Conservation (phyloP, 2,329 filamentous ascomycete genomes). For the Cordyceps javanica region DNA sequence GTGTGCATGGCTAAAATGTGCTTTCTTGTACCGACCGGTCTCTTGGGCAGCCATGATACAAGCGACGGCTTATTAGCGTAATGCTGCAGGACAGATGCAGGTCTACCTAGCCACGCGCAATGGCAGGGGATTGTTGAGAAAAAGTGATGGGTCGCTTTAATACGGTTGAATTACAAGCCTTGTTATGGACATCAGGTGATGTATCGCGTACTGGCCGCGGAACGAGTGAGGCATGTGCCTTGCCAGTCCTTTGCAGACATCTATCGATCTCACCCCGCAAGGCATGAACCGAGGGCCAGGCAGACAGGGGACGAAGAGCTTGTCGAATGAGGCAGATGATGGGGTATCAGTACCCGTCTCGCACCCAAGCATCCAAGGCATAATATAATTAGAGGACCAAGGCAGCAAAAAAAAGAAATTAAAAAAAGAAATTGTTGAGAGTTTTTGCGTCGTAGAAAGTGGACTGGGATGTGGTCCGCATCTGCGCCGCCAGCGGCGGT, state of each 20-base stretch:
- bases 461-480: neutral
- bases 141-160: neutral
- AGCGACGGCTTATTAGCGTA: too few species aligned
- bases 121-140: too few species aligned
- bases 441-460: too few species aligned
- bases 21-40: too few species aligned
- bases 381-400: too few species aligned
- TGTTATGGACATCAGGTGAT: neutral
- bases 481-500: neutral
- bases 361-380: too few species aligned
- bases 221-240: neutral
- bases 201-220: neutral
- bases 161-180: neutral
- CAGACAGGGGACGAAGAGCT: too few species aligned
- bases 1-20: too few species aligned
- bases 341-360: too few species aligned
- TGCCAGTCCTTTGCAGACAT: neutral
- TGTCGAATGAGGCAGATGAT: neutral
- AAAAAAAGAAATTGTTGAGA: neutral
- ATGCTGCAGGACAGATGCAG: too few species aligned
- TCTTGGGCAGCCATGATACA: too few species aligned
- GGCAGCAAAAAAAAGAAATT: neutral
- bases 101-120: too few species aligned
- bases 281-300: neutral
- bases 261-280: neutral